Percentiles rank a stretch among this genome's conserved stretches.
Conservation (phyloP, 2,329 filamentous ascomycete species). For the Rosellinia necatrix region DNA sequence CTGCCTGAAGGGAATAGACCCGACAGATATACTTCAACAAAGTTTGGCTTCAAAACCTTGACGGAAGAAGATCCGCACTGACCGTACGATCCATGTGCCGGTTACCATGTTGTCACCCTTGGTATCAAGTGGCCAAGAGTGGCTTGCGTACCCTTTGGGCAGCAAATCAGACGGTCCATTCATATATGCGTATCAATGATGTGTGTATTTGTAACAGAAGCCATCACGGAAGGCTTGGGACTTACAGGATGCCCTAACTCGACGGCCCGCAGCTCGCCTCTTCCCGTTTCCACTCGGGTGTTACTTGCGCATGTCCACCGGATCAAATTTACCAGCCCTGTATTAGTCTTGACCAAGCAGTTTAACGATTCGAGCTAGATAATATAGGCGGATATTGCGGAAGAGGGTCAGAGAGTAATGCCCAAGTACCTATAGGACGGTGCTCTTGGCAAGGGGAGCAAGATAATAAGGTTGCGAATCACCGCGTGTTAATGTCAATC, state of each 20-base stretch:
- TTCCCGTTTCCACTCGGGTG: neutral
- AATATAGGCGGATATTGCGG: neutral
- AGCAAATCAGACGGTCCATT: neutral
- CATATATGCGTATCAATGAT: neutral
- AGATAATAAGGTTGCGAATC: constrained; percentile 13
- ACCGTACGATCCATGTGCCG: neutral
- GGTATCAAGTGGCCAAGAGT: constrained; percentile 2
- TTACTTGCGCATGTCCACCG: neutral
- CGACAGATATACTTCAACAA: too few species aligned
- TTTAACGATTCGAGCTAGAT: too few species aligned
- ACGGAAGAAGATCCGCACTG: neutral
- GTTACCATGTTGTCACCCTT: constrained; percentile 10
- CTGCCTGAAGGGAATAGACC: neutral
- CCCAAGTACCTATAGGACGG: neutral
- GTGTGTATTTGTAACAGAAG: neutral
- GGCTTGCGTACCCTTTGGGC: constrained; percentile 3
- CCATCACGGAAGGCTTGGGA: too few species aligned
- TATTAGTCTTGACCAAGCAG: too few species aligned
- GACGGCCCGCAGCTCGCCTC: neutral
- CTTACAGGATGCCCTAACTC: too few species aligned
- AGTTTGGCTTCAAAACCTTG: neutral
- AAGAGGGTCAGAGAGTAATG: constrained; percentile 1
- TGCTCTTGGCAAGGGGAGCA: constrained; percentile 12
- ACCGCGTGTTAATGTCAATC: constrained; percentile 1
- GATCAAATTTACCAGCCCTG: neutral